phyloP scores from a whole-genome alignment of 129 eudicot species.

The Arctium minus region DNA sequence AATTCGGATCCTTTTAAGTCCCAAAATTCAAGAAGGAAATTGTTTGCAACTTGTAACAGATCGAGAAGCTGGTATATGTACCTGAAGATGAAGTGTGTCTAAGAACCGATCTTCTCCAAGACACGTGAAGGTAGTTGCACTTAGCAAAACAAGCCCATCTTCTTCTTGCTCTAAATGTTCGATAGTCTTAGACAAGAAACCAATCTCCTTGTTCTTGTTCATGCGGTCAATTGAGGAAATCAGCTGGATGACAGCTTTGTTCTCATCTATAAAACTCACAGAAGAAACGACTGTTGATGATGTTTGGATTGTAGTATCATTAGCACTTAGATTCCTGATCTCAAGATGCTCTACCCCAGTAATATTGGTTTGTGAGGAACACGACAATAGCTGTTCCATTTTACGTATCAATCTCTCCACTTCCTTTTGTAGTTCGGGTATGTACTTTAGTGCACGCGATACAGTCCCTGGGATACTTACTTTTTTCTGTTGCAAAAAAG shows the following conservation, averaged over 20 bases:
- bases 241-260: slow-evolving; percentile 39
- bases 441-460: slow-evolving; percentile 27
- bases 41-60: background rate
- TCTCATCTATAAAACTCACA: slow-evolving; percentile 20
- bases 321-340: background rate
- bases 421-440: slow-evolving; percentile 47
- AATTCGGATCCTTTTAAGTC: background rate
- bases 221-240: slow-evolving; percentile 14
- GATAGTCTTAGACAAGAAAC: slow-evolving; percentile 19
- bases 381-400: slow-evolving; percentile 25
- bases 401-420: slow-evolving; percentile 20
- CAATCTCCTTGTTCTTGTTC: background rate
- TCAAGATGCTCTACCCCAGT: background rate
- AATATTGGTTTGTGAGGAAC: background rate
- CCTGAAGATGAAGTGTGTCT: slow-evolving; percentile 41
- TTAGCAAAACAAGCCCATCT: slow-evolving; percentile 32
- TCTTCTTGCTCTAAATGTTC: slow-evolving; percentile 29
- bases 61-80: background rate
- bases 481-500: slow-evolving; percentile 28
- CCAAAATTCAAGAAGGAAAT: background rate
- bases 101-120: slow-evolving; percentile 24
- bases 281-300: slow-evolving; percentile 7
- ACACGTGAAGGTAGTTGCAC: slow-evolving; percentile 30
- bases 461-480: slow-evolving; percentile 33
- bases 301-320: background rate